Evolutionary conservation across 352 stramenopile species (phyloP), one percentile per base, ranked within the genome.

Genomic region (Phytopythium aichiense): DNA sequence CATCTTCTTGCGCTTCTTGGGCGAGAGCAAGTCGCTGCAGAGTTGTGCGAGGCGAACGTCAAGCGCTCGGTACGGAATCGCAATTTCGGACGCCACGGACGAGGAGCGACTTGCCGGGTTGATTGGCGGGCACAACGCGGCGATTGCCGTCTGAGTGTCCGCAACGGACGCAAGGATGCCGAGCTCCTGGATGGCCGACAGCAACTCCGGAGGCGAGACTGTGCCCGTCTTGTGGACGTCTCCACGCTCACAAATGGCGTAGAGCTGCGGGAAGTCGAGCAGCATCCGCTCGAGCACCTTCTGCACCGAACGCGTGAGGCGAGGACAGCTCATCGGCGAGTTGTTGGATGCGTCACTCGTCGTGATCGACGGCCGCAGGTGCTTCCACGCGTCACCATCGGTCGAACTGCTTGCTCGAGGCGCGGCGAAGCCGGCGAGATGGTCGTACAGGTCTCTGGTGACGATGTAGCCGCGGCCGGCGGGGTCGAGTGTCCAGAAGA

Each of bases 401-500:
- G 12, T n/a, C 13, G 55, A 28, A 48, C 49, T 40, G 42, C 42
- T 66, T 22, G 49, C 61, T 12, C 61, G 13, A 12, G 67, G n/a
- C 15, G 64, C 64, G 6, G 58, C 35, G 54, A 78, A 82, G 7
- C 40, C 56, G 33, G 84, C 79, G 22, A 92, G 55, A 56, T 92
- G 78, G 49, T 87, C 71, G 65, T 91, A 89, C 20, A 92, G 73
- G 20, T 89, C 84, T 54, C 79, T 67, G 12, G 64, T 75, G 13
- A 62, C 56, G 22, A 92, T 76, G 57, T 86, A 91, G 7, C 84
- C 81, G 9, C 76, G 74, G 1, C 81, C 84, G 43, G 74, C 72
- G 9, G 81, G 83, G 50, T 92, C 84, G 2, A 92, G 66, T n/a
- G 67, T 74, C 81, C 84, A 92, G 56, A 92, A 92, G 25, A 92